Evolutionary conservation across 2,329 filamentous ascomycete genomes (phyloP).

Genomic region (Scopulariopsis brevicaulis): DNA sequence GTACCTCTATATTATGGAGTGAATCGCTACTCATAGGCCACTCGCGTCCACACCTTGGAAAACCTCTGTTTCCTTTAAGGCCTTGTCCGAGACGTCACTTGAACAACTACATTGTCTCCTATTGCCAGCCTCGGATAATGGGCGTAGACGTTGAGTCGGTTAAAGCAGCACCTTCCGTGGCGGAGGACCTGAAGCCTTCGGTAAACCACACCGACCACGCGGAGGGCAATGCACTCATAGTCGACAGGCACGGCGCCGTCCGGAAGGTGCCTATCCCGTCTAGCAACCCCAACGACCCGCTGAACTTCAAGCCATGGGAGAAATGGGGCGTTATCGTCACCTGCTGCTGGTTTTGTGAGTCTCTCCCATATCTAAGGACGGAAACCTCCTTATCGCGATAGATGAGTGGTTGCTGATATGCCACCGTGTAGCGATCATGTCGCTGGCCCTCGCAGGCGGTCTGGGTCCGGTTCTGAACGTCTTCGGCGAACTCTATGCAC

Average conservation of each 20-base stretch:
- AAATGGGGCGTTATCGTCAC: constrained; percentile 11
- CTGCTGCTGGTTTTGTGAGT: constrained; percentile 16
- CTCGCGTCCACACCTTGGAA: too few relatives aligned
- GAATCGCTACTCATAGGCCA: too few relatives aligned
- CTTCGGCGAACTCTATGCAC: constrained; percentile 19
- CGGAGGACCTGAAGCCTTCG: not conserved
- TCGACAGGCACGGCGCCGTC: constrained; percentile 8
- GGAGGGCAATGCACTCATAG: constrained; percentile 7
- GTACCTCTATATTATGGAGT: too few relatives aligned
- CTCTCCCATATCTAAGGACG: not conserved
- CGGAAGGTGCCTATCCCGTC: constrained; percentile 10
- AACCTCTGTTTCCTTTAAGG: too few relatives aligned
- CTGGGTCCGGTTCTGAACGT: constrained; percentile 24
- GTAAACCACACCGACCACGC: not conserved
- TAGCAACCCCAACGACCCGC: constrained; percentile 14
- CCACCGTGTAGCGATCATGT: constrained; percentile 10
- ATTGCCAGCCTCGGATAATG: too few relatives aligned
- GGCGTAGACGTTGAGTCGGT: not conserved
- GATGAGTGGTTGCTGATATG: not conserved
- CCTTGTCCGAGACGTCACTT: too few relatives aligned
- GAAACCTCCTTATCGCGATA: not conserved
- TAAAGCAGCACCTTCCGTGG: not conserved
- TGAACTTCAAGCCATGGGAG: constrained; percentile 13
- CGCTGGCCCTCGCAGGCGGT: constrained; percentile 36
- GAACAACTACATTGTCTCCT: too few relatives aligned